These are phyloP conservation scores for Rhodamnia rubescens DNA, from an alignment of 345 rosid species.

Conservation along the genomic window DNA sequence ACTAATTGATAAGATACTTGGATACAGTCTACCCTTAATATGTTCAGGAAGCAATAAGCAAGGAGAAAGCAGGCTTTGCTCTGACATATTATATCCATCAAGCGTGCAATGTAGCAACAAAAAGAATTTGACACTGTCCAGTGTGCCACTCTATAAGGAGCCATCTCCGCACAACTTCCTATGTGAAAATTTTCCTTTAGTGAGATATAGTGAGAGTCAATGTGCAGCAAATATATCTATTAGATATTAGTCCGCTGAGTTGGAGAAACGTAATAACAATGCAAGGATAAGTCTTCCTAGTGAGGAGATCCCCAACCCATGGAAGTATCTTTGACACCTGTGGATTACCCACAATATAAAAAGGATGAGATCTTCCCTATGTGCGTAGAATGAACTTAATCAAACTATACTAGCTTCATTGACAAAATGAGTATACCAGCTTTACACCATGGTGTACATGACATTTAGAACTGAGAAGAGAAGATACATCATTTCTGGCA, in stretches of 20 bases:
- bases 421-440: not conserved
- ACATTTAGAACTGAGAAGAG: not conserved
- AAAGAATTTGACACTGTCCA: not conserved
- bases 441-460: not conserved
- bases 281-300: not conserved
- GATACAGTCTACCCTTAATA: not conserved
- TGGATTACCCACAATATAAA: not conserved
- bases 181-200: not conserved
- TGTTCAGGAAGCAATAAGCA: not conserved
- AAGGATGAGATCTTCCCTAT: not conserved
- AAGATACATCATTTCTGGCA: not conserved
- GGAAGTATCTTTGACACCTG: not conserved
- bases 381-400: not conserved
- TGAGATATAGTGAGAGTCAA: not conserved
- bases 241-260: not conserved
- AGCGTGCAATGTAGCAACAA: not conserved
- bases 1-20: not conserved
- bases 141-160: not conserved
- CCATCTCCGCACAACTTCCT: not conserved
- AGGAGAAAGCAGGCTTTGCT: not conserved
- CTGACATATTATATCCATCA: not conserved
- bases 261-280: not conserved
- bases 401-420: not conserved
- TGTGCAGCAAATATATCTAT: not conserved
- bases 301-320: not conserved